Conservation (phyloP, 1,284 basidiomycete species). For the Cutaneotrichosporon sp. region DNA sequence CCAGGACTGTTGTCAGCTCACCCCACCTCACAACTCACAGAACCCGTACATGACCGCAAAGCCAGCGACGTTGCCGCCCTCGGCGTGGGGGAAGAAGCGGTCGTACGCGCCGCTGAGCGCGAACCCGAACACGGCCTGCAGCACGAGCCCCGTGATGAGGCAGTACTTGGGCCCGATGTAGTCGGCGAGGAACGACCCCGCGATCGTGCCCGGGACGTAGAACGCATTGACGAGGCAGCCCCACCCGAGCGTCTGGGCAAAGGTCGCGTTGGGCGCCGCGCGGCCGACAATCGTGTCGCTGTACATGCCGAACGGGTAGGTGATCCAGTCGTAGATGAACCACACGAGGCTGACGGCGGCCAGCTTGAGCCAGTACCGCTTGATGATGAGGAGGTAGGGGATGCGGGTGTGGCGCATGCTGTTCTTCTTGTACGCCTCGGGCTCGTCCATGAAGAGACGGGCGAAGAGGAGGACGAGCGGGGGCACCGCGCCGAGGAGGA, state of each 20-base stretch:
- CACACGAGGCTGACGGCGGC: slow-evolving; percentile 50
- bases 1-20: slow-evolving; percentile 72
- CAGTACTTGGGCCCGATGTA: slow-evolving; percentile 58
- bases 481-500: slow-evolving; percentile 84
- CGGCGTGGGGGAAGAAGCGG: slow-evolving; percentile 31
- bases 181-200: slow-evolving; percentile 44
- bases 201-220: slow-evolving; percentile 51
- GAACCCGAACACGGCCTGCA: slow-evolving; percentile 78
- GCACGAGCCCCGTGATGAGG: slow-evolving; percentile 71
- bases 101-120: slow-evolving; percentile 79
- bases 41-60: slow-evolving; percentile 89
- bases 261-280: slow-evolving; percentile 27
- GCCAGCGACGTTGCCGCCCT: slow-evolving; percentile 59
- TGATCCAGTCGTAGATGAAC: slow-evolving; percentile 68
- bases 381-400: slow-evolving; percentile 71
- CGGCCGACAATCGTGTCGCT: slow-evolving; percentile 62
- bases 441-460: slow-evolving; percentile 81
- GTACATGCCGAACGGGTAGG: slow-evolving; percentile 74
- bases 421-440: slow-evolving; percentile 53
- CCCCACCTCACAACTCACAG: slow-evolving; percentile 59
- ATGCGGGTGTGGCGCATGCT: slow-evolving; percentile 67
- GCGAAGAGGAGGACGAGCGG: slow-evolving; percentile 77
- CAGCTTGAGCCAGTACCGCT: slow-evolving; percentile 62
- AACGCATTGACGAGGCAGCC: slow-evolving; percentile 55
- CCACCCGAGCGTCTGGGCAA: slow-evolving; percentile 49